Base-by-base conservation (phyloP, 2,329 filamentous ascomycete genomes). In the Sarocladium strictum region DNA sequence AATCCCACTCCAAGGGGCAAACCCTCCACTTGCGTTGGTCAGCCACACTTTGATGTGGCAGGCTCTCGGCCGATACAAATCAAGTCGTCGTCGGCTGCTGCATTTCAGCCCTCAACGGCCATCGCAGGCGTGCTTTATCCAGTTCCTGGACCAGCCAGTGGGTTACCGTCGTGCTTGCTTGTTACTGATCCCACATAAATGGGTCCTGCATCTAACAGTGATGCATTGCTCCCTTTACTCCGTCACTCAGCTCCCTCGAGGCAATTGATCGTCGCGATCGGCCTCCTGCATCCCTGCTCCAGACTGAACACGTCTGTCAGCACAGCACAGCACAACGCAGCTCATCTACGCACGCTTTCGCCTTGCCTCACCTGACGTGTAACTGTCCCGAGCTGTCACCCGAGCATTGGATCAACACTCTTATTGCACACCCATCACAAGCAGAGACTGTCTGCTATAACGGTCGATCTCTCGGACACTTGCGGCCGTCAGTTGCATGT, bases 291-390 rank as follows among this genome's bases (percentile, higher is more conserved):
- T 10, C 43, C 43, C 43, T 29, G 23, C 12, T 27, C 29, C n/a
- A 29, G 14, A 12, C 29, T 21, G 43, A 32, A 12, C 6, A 12
- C 7, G 21, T 23, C 24, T 47, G 43, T 26, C 43, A 47, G 43
- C 24, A 47, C 24, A n/a, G n/a, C n/a, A n/a, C n/a, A n/a, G 43
- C 35, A 47, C 23, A 29, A 21, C 47, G 10, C n/a, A 15, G n/a
- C 47, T 21, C 24, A 17, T 12, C 27, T 35, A 10, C 6, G n/a
- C n/a, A 10, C 23, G 11, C 24, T 17, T 17, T 51, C 47, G 47
- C 47, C 47, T 51, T 51, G 47, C 47, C 47, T 51, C 47, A 35
- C 47, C 47, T 51, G 47, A 51, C 27, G 3, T 47, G 24, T 12
- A 23, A 15, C 29, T 26, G 26, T 32, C 3, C 24, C 24, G 27